A percentile compares a stretch with the other conserved stretches of the same genome.
These are phyloP conservation scores for Verticillium albo-atrum DNA, from an alignment of 2,329 filamentous ascomycete genomes.

Conservation along the genomic window DNA sequence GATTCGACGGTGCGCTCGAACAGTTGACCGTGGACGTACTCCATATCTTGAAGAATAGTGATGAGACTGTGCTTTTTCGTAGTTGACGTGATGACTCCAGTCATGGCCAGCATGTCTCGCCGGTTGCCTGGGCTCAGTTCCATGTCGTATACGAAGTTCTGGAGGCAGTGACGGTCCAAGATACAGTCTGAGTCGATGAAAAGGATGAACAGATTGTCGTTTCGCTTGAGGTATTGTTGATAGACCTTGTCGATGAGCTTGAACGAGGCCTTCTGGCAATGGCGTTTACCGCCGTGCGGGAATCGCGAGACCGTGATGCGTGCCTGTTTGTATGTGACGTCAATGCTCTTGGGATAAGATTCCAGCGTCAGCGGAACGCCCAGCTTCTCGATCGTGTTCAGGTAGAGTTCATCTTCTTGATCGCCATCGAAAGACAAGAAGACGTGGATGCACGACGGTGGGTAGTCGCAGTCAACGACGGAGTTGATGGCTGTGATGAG, in stretches of 20 bases:
- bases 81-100: conserved; percentile 92
- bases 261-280: conserved; percentile 91
- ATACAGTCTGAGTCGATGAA: conserved; percentile 99
- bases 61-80: conserved; percentile 85
- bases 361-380: conserved; percentile 75
- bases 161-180: conserved; percentile 82
- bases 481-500: conserved; percentile 85
- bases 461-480: conserved; percentile 90
- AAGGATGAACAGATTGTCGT: conserved; percentile 90
- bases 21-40: conserved; percentile 94
- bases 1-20: conserved; percentile 96
- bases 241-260: conserved; percentile 92
- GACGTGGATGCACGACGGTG: conserved; percentile 84
- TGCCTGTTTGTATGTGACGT: conserved; percentile 76
- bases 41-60: conserved; percentile 93
- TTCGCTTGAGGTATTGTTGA: conserved; percentile 74
- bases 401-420: conserved; percentile 81
- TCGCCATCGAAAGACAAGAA: conserved; percentile 95
- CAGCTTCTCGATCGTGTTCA: conserved; percentile 79
- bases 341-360: conserved; percentile 83
- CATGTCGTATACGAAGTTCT: conserved; percentile 99
- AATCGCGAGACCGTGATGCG: conserved; percentile 90
- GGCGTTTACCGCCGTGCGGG: conserved; percentile 86
- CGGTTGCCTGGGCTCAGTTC: conserved; percentile 90
- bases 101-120: conserved; percentile 94